Base-by-base conservation (phyloP, 129 eudicot species). In the Flaveria ramosissima region DNA sequence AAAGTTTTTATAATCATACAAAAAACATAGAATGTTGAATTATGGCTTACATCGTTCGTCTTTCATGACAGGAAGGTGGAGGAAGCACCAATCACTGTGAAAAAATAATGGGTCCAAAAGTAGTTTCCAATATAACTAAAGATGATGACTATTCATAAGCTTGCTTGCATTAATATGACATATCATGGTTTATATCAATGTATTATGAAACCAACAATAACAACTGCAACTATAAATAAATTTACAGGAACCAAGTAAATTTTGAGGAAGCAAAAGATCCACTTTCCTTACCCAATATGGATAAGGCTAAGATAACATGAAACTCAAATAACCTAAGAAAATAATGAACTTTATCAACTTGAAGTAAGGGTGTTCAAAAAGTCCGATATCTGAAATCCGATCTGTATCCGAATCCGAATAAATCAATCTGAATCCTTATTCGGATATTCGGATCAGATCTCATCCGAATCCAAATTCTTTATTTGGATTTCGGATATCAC, bases 101-200 rank as follows among this genome's bases (percentile, higher is more conserved):
- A 93, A 71, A 93, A 93, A 77, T 93, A 93, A 81, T 93, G 97
- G 48, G 98, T 93, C 96, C 98, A 93, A 84, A 93, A 90, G 86
- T 93, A 90, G 82, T 90, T 93, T 5, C 97, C 98, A 62, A 93
- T 97, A 65, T 90, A 93, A 77, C 96, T 87, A 77, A 93, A 93
- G n/a, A n/a, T n/a, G 45, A 93, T 83, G 19, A 79, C 53, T 80
- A 89, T 90, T 96, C 97, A 93, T 71, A 93, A 74, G 87, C 86
- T 90, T 73, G 98, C 97, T 96, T 93, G 92, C 78, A 76, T 72
- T 68, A 80, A 53, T 9, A 75, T 41, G 59, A 12, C 71, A 53
- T 14, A 7, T 59, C 47, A 26, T 17, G 64, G 32, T 64, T 27
- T 45, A 46, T 41, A 59, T 68, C 26, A 4, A 55, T 56, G 42